Evolutionary conservation across 2,329 filamentous ascomycete species (phyloP), one percentile per base, ranked within the genome.

Genomic region (Chaetomium sp.): DNA sequence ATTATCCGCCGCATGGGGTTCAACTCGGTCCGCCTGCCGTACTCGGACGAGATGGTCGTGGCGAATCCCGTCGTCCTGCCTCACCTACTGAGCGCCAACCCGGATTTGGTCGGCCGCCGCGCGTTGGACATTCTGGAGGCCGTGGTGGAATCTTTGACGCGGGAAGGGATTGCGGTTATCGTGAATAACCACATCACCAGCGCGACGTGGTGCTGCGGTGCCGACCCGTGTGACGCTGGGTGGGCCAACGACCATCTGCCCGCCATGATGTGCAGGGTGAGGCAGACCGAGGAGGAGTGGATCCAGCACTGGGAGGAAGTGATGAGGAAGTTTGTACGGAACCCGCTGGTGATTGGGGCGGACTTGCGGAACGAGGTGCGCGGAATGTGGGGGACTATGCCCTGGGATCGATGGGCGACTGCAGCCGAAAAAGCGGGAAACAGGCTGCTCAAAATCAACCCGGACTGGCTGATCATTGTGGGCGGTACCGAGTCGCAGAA

Each of bases 121-220:
- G 84, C 84, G 6, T 67, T 88, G 59, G 84, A 87, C 60, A 71
- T 88, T 4, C 81, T 81, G 61, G 76, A 77, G 57, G 82, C 83
- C 4, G 79, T 80, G 41, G 77, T 84, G 34, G 71, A 75, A 48
- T 74, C 81, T 9, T 71, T 87, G 63, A 87, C 84, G 7, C 77
- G 80, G 34, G 80, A 76, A 9, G 84, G 83, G 27, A 69, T 87
- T 52, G 80, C 82, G 27, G 84, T 87, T 53, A 82, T 87, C 49
- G 69, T 86, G 59, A 88, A 88, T 72, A 82, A 88, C 68, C 85
- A 88, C 69, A 88, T 88, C 68, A 88, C 85, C 1, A 78, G 77
- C 47, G 81, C 84, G 8, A 79, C 79, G 6, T 87, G 84, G 85
- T 88, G 84, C 70, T 87, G 84, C 67, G 84, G 84, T 50, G 80